Evolutionary conservation across 169 alveolate genomes (phyloP).

Genomic region (Cardiosporidium cionae): DNA sequence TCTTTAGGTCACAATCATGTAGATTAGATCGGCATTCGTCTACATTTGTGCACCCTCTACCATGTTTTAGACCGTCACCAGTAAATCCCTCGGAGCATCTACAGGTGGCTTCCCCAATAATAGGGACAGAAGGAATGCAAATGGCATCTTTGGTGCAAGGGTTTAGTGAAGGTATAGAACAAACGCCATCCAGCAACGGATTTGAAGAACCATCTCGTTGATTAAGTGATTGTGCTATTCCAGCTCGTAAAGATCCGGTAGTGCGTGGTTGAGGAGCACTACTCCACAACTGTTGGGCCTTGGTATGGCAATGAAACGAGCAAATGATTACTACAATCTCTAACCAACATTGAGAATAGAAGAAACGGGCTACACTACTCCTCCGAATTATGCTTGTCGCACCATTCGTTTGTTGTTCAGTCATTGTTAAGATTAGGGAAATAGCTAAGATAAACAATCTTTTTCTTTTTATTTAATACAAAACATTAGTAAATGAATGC

Average conservation of each 20-base stretch:
- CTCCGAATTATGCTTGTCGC: too few relatives aligned
- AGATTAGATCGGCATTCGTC: slow-evolving; percentile 39
- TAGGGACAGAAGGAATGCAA: slow-evolving; percentile 20
- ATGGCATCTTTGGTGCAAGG: slow-evolving; percentile 9
- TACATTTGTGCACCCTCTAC: slow-evolving; percentile 39
- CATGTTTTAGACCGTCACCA: slow-evolving; percentile 39
- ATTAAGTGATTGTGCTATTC: not conserved
- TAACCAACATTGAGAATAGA: too few relatives aligned
- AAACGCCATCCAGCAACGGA: slow-evolving; percentile 15
- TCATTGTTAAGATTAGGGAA: too few relatives aligned
- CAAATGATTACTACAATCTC: too few relatives aligned
- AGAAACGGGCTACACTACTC: too few relatives aligned
- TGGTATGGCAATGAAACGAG: too few relatives aligned
- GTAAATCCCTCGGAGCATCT: slow-evolving; percentile 38
- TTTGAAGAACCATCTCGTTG: not conserved
- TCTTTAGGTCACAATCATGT: slow-evolving; percentile 29
- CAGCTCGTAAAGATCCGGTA: not conserved
- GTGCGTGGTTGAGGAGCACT: not conserved
- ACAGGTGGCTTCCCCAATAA: slow-evolving; percentile 42
- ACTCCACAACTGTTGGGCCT: not conserved
- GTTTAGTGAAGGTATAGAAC: slow-evolving; percentile 9
- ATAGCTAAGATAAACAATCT: too few relatives aligned
- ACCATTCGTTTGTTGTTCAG: too few relatives aligned
- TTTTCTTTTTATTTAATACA: too few relatives aligned
- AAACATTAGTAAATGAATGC: too few relatives aligned